Conservation (phyloP, 1,284 basidiomycete genomes). For the Leccinum huronense region DNA sequence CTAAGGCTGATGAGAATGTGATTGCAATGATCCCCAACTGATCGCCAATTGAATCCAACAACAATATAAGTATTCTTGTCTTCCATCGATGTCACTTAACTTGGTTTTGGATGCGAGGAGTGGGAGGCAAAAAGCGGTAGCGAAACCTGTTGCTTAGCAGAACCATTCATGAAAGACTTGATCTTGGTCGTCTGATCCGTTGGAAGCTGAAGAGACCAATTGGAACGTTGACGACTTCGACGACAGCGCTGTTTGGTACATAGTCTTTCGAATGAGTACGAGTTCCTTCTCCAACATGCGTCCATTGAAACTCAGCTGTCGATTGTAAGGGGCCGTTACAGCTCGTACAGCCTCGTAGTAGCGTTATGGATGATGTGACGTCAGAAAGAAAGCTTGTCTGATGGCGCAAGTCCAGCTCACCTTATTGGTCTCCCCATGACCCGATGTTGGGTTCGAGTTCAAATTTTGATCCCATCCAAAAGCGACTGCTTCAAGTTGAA, state of each 20-base stretch:
- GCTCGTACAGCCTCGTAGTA: neutral
- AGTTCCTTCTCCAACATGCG: neutral
- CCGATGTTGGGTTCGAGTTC: neutral
- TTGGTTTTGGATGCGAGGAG: neutral
- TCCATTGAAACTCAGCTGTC: neutral
- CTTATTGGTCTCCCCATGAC: neutral
- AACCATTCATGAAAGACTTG: neutral
- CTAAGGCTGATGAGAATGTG: neutral
- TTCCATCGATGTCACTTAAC: neutral
- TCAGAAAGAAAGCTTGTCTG: neutral
- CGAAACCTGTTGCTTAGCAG: neutral
- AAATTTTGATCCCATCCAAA: neutral
- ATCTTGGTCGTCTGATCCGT: neutral
- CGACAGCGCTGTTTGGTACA: neutral
- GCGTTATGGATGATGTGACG: neutral
- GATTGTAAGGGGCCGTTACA: neutral
- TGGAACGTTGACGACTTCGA: neutral
- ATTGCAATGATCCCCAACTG: neutral
- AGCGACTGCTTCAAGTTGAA: neutral
- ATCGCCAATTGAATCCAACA: neutral
- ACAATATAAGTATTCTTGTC: neutral
- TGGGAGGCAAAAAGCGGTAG: neutral
- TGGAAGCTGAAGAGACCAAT: neutral
- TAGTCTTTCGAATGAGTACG: too few species aligned
- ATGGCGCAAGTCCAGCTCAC: neutral